Base-by-base conservation (phyloP, 2,329 filamentous ascomycete species). In the Botryotinia calthae region DNA sequence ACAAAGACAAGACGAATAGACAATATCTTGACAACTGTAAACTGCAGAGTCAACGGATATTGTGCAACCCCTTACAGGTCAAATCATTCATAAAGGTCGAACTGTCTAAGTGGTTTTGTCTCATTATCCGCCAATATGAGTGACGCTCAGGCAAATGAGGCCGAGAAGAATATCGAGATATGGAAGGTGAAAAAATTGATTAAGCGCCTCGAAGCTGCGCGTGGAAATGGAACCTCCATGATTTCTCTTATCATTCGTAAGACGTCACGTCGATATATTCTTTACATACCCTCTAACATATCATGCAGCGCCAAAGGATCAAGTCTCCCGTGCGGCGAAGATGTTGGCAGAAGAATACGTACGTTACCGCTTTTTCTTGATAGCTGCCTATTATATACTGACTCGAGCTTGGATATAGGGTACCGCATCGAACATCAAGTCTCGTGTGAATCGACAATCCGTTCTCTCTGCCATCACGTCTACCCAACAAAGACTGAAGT, bases 281-380 rank as follows among this genome's bases (percentile, higher is more conserved):
- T 20, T 14, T 28, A 4, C 42, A 22, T 63, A 34, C 22, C 69
- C 62, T 72, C 72, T 75, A 58, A 75, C 46, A 63, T 63, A 7
- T 34, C 44, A 10, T 75, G 74, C 81, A 97, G 94, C 96, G 74
- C 96, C 96, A 79, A 99, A 99, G 90, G 95, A 98, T 84, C 96
- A 99, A 86, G 89, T 99, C 76, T 98, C 96, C 63, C 92, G 95
- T 81, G 92, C 93, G 72, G 93, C 96, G 74, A 98, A 98, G 89
- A 99, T 99, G 96, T 92, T 99, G 91, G 97, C 97, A 87, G 96
- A 99, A 98, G 95, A 97, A 93, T 97, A 96, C 82, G 93, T 96
- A 88, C 78, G 92, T 85, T 56, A 10, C 28, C 37, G 37, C 40
- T 61, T 34, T 70, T 71, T 61, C 65, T 22, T 64, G 37, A 73